Evolutionary conservation across 164 flowering plant species (phyloP).

Genomic region (Stephania yunnanensis): DNA sequence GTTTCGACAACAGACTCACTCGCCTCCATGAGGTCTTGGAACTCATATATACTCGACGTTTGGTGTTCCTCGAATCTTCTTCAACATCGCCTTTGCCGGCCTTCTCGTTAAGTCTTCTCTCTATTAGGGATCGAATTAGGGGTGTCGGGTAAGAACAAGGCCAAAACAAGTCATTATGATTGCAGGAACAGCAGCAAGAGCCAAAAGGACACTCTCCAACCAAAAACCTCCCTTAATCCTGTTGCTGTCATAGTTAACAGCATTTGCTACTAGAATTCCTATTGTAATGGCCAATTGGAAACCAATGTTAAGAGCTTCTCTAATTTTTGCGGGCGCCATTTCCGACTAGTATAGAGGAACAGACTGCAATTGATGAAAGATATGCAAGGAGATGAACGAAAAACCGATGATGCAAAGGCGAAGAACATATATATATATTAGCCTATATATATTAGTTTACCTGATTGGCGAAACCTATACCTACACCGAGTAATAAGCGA

Average conservation of each 20-base stretch:
- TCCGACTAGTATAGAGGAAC: conserved; percentile 5
- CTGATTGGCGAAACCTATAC: conserved; percentile 25
- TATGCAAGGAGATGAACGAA: too few species aligned
- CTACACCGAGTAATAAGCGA: conserved; percentile 22
- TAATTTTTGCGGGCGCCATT: conserved; percentile 6
- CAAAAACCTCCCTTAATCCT: conserved; percentile 1
- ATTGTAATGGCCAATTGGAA: conserved; percentile 10
- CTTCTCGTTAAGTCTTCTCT: conserved; percentile 7
- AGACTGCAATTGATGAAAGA: neutral
- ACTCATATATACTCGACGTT: conserved; percentile 7
- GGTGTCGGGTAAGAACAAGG: conserved; percentile 5
- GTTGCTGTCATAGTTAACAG: conserved; percentile 5
- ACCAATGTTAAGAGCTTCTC: conserved; percentile 10
- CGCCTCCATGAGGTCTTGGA: conserved; percentile 2
- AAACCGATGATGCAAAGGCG: neutral
- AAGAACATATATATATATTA: too few species aligned
- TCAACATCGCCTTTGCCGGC: conserved; percentile 6
- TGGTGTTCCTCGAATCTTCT: conserved; percentile 3
- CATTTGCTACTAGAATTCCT: conserved; percentile 5
- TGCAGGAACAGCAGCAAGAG: conserved; percentile 4
- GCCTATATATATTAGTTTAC: neutral
- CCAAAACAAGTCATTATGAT: conserved; percentile 1
- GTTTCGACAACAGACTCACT: conserved; percentile 7
- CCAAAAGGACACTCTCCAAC: conserved; percentile 8
- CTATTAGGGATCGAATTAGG: conserved; percentile 9